Base-by-base conservation (phyloP, 345 rosid genomes). In the Citropsis articulata region DNA sequence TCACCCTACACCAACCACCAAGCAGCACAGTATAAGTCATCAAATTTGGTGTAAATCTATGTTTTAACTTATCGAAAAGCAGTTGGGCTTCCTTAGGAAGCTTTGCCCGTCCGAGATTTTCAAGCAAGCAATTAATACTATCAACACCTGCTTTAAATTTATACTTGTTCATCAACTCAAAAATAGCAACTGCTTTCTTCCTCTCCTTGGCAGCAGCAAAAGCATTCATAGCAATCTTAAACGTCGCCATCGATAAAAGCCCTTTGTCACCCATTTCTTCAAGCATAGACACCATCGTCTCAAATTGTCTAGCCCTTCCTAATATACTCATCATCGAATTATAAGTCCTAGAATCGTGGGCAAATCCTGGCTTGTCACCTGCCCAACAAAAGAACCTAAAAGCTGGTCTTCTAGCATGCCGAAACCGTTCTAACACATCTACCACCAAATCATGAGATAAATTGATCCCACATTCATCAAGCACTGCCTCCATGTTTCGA, bases 171-270 rank as follows among this genome's bases (percentile, higher is more conserved):
- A 96, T 94, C 86, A 96, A 74, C 86, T 96, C 95, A 72, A 96
- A 91, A 59, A 96, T 80, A 45, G 91, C 94, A 72, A 94, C 90
- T 25, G 95, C 93, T 81, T 96, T 96, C 85, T 91, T 90, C 87
- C 97, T 90, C 92, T 96, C 98, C 80, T 91, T 94, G 0, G 97
- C 90, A 61, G 94, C 93, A 42, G 95, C 98, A 73, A 96, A 94
- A 70, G 92, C 95, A 73, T 88, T 90, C 65, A 92, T 90, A 2
- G 92, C 91, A 35, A 91, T 92, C 65, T 77, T 78, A 86, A 92
- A 94, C 1, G 98, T 89, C 12, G 92, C 95, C 92, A 92, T 85
- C 0, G 86, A 89, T 86, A 92, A 76, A 31, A 89, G 63, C 67
- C 89, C 88, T 77, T 90, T 87, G 9, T 33, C 81, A 42, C 94